Conservation (phyloP, 495 filamentous ascomycete species). For the Trichoderma orchidacearum region DNA sequence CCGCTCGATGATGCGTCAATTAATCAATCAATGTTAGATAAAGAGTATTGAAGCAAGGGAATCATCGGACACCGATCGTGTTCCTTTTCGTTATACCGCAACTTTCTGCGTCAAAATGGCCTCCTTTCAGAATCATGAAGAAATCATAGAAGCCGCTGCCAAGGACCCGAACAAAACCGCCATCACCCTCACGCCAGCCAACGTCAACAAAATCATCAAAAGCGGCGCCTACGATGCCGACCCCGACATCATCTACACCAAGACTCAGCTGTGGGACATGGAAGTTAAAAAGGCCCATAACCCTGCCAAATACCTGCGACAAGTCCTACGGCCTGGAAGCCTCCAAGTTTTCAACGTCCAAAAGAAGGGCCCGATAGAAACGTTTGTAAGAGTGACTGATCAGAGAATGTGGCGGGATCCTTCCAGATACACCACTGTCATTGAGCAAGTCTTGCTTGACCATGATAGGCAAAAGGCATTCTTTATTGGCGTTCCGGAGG, state of each 20-base stretch:
- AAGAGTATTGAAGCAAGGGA: neutral
- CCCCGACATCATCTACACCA: neutral
- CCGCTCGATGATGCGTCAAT: too few species aligned
- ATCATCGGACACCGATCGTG: too few species aligned
- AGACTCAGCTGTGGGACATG: conserved; percentile 2
- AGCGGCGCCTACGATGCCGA: neutral
- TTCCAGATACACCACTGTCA: neutral
- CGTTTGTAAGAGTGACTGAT: neutral
- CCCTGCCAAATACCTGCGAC: neutral
- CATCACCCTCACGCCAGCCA: conserved; percentile 9
- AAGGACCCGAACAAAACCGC: conserved; percentile 22
- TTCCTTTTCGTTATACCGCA: too few species aligned
- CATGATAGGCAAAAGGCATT: neutral
- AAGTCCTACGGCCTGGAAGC: neutral
- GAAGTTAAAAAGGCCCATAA: neutral
- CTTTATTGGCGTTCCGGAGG: neutral
- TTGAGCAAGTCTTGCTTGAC: conserved; percentile 2
- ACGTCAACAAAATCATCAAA: conserved; percentile 2
- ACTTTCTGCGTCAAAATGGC: neutral
- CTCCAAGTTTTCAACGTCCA: neutral
- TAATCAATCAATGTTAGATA: neutral
- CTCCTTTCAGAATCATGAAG: neutral
- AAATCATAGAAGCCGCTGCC: conserved; percentile 4
- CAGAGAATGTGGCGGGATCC: neutral
- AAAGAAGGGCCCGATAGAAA: neutral